These are phyloP conservation scores for Solanum medicagineum DNA, from an alignment of 257 asterid genomes.

Conservation along the genomic window DNA sequence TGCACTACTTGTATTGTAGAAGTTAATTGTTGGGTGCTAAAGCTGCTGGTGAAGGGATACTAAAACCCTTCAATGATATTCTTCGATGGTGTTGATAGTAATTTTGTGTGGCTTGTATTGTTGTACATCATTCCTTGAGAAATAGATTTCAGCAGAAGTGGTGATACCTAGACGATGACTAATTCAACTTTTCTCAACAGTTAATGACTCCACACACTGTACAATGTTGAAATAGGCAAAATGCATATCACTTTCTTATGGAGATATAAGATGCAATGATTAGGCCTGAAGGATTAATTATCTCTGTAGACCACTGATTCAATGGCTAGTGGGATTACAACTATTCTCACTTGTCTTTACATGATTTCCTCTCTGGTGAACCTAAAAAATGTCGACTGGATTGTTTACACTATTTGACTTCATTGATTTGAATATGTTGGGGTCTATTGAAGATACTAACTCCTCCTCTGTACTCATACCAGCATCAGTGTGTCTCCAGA, in stretches of 20 bases:
- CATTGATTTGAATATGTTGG: neutral
- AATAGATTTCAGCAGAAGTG: neutral
- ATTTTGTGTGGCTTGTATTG: neutral
- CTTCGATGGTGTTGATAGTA: neutral
- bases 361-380: neutral
- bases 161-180: neutral
- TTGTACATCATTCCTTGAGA: neutral
- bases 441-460: neutral
- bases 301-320: neutral
- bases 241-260: neutral
- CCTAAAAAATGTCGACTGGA: neutral
- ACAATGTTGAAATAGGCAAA: neutral
- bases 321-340: neutral
- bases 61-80: neutral
- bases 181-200: neutral
- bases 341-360: neutral
- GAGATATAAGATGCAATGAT: neutral
- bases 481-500: neutral
- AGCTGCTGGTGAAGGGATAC: neutral
- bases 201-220: neutral
- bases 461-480: neutral
- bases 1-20: neutral
- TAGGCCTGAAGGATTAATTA: neutral
- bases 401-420: neutral
- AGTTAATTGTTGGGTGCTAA: neutral